phyloP scores from a whole-genome alignment of 805 yeast species.

The Saccharomycopsis capsularis region DNA sequence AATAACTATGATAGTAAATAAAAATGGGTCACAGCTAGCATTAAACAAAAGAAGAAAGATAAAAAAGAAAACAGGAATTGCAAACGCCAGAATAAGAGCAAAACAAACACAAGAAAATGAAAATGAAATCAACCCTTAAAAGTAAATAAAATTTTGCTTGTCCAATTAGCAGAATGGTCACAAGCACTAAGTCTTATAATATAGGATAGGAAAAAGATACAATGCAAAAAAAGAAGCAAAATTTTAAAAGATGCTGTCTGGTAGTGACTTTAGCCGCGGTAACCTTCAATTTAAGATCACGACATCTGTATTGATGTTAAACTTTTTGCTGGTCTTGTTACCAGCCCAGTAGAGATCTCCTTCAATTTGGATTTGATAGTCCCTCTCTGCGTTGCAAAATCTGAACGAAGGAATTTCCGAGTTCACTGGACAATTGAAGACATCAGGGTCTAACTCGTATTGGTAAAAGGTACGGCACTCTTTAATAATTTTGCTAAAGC shows the following conservation, averaged over 20 bases:
- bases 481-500: conserved; percentile 4
- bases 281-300: conserved; percentile 7
- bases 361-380: conserved; percentile 11
- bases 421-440: conserved; percentile 7
- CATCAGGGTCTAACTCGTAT: conserved; percentile 5
- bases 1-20: too few relatives aligned
- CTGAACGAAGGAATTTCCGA: conserved; percentile 12
- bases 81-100: not conserved
- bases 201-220: too few relatives aligned
- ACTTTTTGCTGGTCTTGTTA: conserved; percentile 4
- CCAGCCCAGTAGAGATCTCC: conserved; percentile 5
- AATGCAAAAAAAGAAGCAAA: too few relatives aligned
- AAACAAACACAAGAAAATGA: not conserved
- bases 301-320: conserved; percentile 10
- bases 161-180: too few relatives aligned
- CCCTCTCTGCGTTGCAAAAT: conserved; percentile 15
- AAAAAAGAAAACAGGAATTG: not conserved
- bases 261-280: too few relatives aligned
- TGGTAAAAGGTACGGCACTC: conserved; percentile 11
- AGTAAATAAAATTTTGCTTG: too few relatives aligned
- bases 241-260: too few relatives aligned
- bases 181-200: too few relatives aligned
- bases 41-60: too few relatives aligned
- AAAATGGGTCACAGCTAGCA: too few relatives aligned
- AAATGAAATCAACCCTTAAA: too few relatives aligned